Evolutionary conservation across 805 yeast species (phyloP).

Genomic region (Debaryomyces prosopidis): DNA sequence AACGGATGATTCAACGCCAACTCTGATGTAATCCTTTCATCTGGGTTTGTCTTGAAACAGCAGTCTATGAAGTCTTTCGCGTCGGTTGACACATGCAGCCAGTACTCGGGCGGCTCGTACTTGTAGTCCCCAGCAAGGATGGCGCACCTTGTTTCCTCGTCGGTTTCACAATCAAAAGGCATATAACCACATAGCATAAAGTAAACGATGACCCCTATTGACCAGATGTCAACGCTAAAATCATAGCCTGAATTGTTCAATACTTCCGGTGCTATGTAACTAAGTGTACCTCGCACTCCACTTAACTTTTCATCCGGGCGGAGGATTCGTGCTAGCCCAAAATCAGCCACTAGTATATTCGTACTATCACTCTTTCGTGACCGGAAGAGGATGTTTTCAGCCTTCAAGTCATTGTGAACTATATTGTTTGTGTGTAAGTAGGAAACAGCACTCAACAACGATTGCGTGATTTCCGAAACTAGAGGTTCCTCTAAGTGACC

Average conservation of each 20-base stretch:
- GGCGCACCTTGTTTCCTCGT: constrained; percentile 65
- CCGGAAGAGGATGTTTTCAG: constrained; percentile 64
- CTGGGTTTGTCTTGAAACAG: constrained; percentile 52
- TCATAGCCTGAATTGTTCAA: constrained; percentile 58
- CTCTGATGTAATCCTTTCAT: constrained; percentile 46
- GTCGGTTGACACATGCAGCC: constrained; percentile 50
- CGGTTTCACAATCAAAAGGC: constrained; percentile 76
- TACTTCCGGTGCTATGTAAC: constrained; percentile 74
- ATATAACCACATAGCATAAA: constrained; percentile 73
- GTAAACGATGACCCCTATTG: constrained; percentile 70
- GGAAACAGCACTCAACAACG: constrained; percentile 54
- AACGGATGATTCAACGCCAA: constrained; percentile 49
- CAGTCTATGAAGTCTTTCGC: constrained; percentile 58
- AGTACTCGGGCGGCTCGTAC: constrained; percentile 61
- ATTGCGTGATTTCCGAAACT: constrained; percentile 49
- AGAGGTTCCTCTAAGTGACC: constrained; percentile 48
- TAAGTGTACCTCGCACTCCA: constrained; percentile 67
- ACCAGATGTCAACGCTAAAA: constrained; percentile 70
- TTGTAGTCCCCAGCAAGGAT: constrained; percentile 57
- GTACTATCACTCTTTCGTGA: constrained; percentile 29
- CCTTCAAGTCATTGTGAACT: constrained; percentile 72
- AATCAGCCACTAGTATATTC: constrained; percentile 55
- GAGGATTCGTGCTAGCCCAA: constrained; percentile 61
- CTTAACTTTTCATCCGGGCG: constrained; percentile 31
- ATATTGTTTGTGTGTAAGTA: constrained; percentile 60